phyloP scores from a whole-genome alignment of 2,329 filamentous ascomycete genomes.

The Zasmidium angulare region DNA sequence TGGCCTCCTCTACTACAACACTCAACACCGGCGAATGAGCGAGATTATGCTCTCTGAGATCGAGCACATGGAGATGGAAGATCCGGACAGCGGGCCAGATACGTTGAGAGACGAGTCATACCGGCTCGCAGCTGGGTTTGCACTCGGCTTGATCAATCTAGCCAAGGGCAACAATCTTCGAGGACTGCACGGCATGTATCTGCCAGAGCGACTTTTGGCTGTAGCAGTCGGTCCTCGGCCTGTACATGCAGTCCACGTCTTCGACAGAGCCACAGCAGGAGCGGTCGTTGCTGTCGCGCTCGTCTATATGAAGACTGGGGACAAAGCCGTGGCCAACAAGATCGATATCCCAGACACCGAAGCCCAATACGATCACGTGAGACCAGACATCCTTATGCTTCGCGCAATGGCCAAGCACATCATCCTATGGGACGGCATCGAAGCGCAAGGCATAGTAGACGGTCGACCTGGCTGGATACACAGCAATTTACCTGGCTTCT shows the following conservation, averaged over 20 bases:
- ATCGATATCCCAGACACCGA: conserved; percentile 89
- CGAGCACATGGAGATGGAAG: conserved; percentile 80
- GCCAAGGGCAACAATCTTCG: conserved; percentile 85
- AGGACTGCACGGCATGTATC: conserved; percentile 88
- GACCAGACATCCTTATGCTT: conserved; percentile 87
- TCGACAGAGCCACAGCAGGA: conserved; percentile 91
- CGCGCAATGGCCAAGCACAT: conserved; percentile 86
- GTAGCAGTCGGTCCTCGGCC: conserved; percentile 87
- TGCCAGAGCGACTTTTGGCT: conserved; percentile 82
- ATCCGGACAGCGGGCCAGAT: conserved; percentile 66
- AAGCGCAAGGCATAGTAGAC: conserved; percentile 44
- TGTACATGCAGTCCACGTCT: conserved; percentile 85
- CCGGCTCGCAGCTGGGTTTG: conserved; percentile 87
- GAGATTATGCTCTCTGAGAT: conserved; percentile 99
- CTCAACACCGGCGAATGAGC: conserved; percentile 96
- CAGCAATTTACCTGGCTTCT: conserved; percentile 68
- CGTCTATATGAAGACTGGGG: conserved; percentile 96
- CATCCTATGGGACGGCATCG: conserved; percentile 87
- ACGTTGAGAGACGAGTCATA: conserved; percentile 92
- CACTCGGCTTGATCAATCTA: conserved; percentile 90
- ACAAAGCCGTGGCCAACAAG: conserved; percentile 81
- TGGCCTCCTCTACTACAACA: conserved; percentile 88
- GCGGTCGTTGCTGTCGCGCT: conserved; percentile 86
- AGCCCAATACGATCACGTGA: conserved; percentile 91
- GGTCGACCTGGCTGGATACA: conserved; percentile 62